Evolutionary conservation across 2,329 filamentous ascomycete species (phyloP).

Genomic region (Dactylellina haptotyla): DNA sequence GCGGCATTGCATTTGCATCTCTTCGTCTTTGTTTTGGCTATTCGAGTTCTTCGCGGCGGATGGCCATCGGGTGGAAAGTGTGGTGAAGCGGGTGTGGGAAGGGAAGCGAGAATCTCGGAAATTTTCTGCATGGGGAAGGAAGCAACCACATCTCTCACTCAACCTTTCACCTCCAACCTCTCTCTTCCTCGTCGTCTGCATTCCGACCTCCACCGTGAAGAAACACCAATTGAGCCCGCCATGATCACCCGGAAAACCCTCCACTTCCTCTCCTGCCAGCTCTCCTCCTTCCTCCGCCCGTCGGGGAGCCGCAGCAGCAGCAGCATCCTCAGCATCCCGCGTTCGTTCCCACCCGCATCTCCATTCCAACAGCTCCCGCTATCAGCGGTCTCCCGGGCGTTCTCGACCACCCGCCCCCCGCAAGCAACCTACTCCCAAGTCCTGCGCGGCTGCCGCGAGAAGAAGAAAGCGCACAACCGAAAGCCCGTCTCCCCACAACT

Average conservation of each 20-base stretch:
- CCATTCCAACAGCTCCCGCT: conserved; percentile 60
- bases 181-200: neutral
- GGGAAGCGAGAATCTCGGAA: conserved; percentile 6
- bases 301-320: conserved; percentile 55
- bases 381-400: conserved; percentile 60
- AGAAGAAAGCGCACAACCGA: conserved; percentile 74
- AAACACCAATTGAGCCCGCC: neutral
- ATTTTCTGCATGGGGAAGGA: conserved; percentile 19
- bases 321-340: conserved; percentile 45
- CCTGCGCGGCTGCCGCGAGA: conserved; percentile 77
- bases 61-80: neutral
- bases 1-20: conserved; percentile 39
- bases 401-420: conserved; percentile 69
- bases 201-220: neutral
- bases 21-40: neutral
- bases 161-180: conserved; percentile 2
- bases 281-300: conserved; percentile 56
- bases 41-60: too few species aligned
- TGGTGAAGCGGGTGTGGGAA: neutral
- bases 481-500: conserved; percentile 90
- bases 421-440: conserved; percentile 79
- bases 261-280: conserved; percentile 48
- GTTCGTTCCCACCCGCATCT: conserved; percentile 58
- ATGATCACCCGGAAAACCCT: conserved; percentile 53
- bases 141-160: conserved; percentile 11